Evolutionary conservation across 352 stramenopile genomes (phyloP), one percentile per base, ranked within the genome.

Genomic region (Phytophthora citrophthora): DNA sequence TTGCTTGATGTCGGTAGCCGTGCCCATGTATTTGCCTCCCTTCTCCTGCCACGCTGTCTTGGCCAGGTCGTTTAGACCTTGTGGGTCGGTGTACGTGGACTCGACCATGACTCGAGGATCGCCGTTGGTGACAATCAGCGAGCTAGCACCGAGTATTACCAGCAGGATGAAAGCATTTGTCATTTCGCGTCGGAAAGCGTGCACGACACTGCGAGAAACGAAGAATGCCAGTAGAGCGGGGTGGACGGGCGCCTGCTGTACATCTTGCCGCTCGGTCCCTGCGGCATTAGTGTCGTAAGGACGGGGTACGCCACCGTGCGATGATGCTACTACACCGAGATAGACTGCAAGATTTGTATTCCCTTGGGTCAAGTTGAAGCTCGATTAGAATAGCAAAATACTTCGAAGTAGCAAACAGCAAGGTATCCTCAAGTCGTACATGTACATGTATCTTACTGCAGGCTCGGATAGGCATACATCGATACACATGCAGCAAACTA

Each of bases 1-100:
- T 47, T 76, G 66, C 41, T 72, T 72, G n/a, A 75, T 41, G 49
- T 70, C 57, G 3, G 55, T 70, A 18, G 70, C 65, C 13, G 70
- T 78, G 48, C 70, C 70, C 51, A 78, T 72, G 58, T 75, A 78
- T 48, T 77, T 77, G 13, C 64, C 57, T 18, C 54, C 59, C 15
- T 34, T 53, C n/a, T 60, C 20, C 36, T 69, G 29, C 39, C 44
- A 67, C 6, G 60, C 60, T 11, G 36, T 40, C 48, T 65, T 74
- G 15, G 61, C 70, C 32, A 74, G 40, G 34, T 74, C 65, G 48
- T 77, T 58, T 13, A 77, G 36, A 0, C 70, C 70, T n/a, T 72
- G 41, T 0, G 32, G 36, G 4, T 50, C 56, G 1, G 64, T 77
- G 50, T 77, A 77, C 7, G 51, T 77, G 23, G 69, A 71, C 41